These are phyloP conservation scores for Tinospora cordifolia DNA, from an alignment of 164 flowering plant genomes.

Conservation along the genomic window DNA sequence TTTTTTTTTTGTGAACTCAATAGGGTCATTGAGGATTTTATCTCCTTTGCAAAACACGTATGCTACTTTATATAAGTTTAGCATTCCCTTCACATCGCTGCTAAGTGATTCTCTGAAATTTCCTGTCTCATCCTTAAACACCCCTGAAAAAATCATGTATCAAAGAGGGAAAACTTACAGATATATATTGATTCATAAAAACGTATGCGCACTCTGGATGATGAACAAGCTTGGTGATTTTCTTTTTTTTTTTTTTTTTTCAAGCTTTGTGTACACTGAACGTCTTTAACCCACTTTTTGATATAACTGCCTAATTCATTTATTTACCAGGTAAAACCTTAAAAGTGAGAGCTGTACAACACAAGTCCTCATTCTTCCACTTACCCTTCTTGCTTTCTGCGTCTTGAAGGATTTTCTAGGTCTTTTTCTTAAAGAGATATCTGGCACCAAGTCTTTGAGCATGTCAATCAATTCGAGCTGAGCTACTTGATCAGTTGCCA, in stretches of 20 bases:
- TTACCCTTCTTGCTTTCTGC: neutral
- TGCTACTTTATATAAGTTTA: conserved; percentile 13
- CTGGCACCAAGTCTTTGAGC: conserved; percentile 24
- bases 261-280: too few relatives aligned
- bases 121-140: conserved; percentile 3
- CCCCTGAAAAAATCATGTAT: conserved; percentile 2
- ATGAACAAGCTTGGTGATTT: too few relatives aligned
- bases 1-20: conserved; percentile 1
- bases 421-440: conserved; percentile 20
- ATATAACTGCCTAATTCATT: too few relatives aligned
- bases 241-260: too few relatives aligned
- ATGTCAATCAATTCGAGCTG: conserved; percentile 22
- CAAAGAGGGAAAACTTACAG: neutral
- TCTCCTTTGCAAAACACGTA: conserved; percentile 6
- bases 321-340: conserved; percentile 17
- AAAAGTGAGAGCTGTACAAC: conserved; percentile 18
- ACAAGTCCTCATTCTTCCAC: conserved; percentile 8
- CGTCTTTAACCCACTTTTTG: too few relatives aligned
- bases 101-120: neutral
- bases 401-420: neutral
- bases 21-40: conserved; percentile 1
- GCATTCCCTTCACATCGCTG: conserved; percentile 5
- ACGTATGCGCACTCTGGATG: too few relatives aligned
- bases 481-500: conserved; percentile 5
- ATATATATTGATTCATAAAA: neutral